phyloP scores from a whole-genome alignment of 1,284 basidiomycete genomes.

The Porogramme epimiltina region DNA sequence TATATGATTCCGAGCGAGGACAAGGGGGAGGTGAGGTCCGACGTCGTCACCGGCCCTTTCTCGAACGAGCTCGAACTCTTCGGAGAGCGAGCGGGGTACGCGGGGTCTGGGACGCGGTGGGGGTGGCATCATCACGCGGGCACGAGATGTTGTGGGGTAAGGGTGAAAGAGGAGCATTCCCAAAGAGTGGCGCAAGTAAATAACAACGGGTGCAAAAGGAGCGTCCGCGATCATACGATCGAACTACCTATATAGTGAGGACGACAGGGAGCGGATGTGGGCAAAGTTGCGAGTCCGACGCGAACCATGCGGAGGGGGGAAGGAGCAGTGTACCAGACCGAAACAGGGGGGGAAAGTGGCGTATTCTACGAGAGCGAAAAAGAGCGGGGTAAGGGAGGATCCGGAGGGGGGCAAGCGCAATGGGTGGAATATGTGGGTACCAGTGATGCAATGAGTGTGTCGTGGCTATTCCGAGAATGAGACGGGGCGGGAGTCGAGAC shows the following conservation, averaged over 20 bases:
- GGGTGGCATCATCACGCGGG: too few relatives aligned
- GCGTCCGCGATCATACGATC: slow-evolving; percentile 11
- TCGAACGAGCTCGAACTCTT: too few relatives aligned
- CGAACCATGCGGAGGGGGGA: background rate
- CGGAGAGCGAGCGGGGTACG: too few relatives aligned
- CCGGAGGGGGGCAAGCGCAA: background rate
- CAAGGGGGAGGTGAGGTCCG: too few relatives aligned
- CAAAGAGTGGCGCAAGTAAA: slow-evolving; percentile 9
- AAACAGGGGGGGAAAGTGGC: background rate
- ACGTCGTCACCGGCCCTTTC: too few relatives aligned
- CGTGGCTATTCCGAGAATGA: too few relatives aligned
- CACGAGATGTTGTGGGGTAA: too few relatives aligned
- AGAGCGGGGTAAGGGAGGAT: background rate
- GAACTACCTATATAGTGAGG: slow-evolving; percentile 3
- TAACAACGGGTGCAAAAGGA: slow-evolving; percentile 9
- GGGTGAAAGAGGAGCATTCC: background rate
- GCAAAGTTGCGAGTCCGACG: slow-evolving; percentile 13
- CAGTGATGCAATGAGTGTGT: background rate
- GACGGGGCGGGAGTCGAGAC: background rate
- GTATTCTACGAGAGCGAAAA: background rate
- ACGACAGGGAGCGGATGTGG: background rate
- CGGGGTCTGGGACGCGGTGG: too few relatives aligned
- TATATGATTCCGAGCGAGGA: background rate
- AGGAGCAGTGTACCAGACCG: background rate
- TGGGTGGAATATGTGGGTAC: background rate